Evolutionary conservation across 371 early-diverging fungal genomes (phyloP), one percentile per base, ranked within the genome.

Genomic region (Mucor ambiguus): DNA sequence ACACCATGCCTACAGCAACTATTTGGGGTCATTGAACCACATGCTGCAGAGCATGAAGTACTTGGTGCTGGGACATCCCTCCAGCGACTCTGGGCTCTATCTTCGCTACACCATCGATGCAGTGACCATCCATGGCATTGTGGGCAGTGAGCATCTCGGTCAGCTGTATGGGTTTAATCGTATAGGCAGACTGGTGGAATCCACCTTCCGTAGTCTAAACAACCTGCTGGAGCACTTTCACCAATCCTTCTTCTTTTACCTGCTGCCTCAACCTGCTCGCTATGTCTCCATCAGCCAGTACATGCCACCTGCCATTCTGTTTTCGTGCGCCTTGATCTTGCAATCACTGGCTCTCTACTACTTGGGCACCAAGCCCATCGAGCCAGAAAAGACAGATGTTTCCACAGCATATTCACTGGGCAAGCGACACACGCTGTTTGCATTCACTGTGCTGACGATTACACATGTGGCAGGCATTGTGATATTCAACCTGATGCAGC

Each of bases 211-310:
- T 54, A 94, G 94, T 64, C 77, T 96, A 58, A 97, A 94, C 82
- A 97, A 97, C 73, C 72, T 98, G 52, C 82, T 98, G 43, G 98
- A 98, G 69, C 90, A 94, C 63, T 87, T 98, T 35, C 98, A 98
- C 69, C 98, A 97, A 68, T 93, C 97, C 10, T 96, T 93, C 82
- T 96, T 95, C 83, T 96, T 97, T 67, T 98, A 98, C 74, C 76
- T 96, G 16, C 82, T 97, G 67, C 91, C 93, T n/a, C 81, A 85
- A 16, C 85, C 90, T 26, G 66, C 77, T 20, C 85, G 84, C 28
- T 96, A 92, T 78, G 90, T 96, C 14, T 95, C 97, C 2, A 91
- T 98, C 48, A 92, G 92, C 29, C 85, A 91, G 58, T 98, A 96
- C 68, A 89, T 96, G 74, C 94, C 94, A 2, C 94, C 96, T 0